Conservation (phyloP, 345 rosid species). For the Iberis pinnata region DNA sequence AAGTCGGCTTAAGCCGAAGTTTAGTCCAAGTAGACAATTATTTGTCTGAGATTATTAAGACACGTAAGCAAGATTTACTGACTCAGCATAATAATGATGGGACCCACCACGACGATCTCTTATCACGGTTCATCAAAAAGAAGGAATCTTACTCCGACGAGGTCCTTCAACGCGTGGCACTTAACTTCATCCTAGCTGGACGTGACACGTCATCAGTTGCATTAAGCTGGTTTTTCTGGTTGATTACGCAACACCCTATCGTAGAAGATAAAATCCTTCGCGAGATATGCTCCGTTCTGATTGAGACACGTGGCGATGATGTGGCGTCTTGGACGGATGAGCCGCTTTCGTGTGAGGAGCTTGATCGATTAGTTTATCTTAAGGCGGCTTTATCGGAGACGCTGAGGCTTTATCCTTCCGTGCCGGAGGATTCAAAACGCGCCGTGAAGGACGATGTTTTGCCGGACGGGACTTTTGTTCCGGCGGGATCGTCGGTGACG, state of each 20-base stretch:
- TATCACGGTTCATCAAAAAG: slow-evolving; percentile 86
- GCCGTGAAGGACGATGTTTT: slow-evolving; percentile 65
- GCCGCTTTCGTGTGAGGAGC: slow-evolving; percentile 66
- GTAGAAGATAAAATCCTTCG: slow-evolving; percentile 65
- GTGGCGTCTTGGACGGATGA: slow-evolving; percentile 53
- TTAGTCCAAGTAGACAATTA: slow-evolving; percentile 55
- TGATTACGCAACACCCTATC: slow-evolving; percentile 48
- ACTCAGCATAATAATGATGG: slow-evolving; percentile 39
- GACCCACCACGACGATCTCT: slow-evolving; percentile 74
- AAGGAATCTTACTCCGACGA: slow-evolving; percentile 74
- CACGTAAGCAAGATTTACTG: slow-evolving; percentile 65
- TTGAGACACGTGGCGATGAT: slow-evolving; percentile 65
- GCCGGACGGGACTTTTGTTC: slow-evolving; percentile 86
- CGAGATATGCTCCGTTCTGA: slow-evolving; percentile 55
- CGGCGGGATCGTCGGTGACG: slow-evolving; percentile 86
- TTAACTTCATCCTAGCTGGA: slow-evolving; percentile 91
- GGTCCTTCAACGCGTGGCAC: slow-evolving; percentile 80
- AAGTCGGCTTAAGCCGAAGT: slow-evolving; percentile 74
- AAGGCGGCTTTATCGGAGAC: slow-evolving; percentile 91
- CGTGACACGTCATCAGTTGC: slow-evolving; percentile 97
- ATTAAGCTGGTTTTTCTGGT: slow-evolving; percentile 88
- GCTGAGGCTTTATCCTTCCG: slow-evolving; percentile 80
- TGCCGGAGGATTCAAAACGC: slow-evolving; percentile 85
- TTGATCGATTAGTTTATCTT: slow-evolving; percentile 60
- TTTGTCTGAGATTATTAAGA: slow-evolving; percentile 53